Evolutionary conservation across 2,329 filamentous ascomycete genomes (phyloP).

Genomic region (Neofusicoccum parvum): DNA sequence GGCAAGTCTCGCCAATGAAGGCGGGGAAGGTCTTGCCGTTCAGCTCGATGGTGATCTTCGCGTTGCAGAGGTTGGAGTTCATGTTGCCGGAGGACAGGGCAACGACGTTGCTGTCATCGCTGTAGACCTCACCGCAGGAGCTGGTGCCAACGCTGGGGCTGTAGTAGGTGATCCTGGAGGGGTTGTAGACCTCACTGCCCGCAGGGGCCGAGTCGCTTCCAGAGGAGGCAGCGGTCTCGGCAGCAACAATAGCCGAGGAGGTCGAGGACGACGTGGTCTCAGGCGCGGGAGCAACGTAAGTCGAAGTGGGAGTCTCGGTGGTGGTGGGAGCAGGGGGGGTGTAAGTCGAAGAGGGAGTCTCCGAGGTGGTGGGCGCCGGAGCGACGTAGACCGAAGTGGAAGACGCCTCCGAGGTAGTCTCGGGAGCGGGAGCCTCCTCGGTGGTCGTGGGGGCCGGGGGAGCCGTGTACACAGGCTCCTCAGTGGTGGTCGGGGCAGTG

Average conservation of each 20-base stretch:
- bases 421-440: slow-evolving; percentile 17
- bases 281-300: slow-evolving; percentile 13
- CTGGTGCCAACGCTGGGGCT: slow-evolving; percentile 32
- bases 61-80: slow-evolving; percentile 39
- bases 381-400: slow-evolving; percentile 24
- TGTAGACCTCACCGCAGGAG: slow-evolving; percentile 34
- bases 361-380: slow-evolving; percentile 23
- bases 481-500: neutral
- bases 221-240: neutral
- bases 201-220: slow-evolving; percentile 3
- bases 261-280: slow-evolving; percentile 1
- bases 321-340: slow-evolving; percentile 15
- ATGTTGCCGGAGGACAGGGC: slow-evolving; percentile 33
- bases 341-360: slow-evolving; percentile 15
- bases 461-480: neutral
- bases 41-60: slow-evolving; percentile 36
- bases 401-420: neutral
- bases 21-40: slow-evolving; percentile 32
- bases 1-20: slow-evolving; percentile 38
- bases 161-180: slow-evolving; percentile 35
- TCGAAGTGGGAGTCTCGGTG: slow-evolving; percentile 13
- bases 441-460: neutral
- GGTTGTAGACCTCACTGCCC: neutral
- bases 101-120: slow-evolving; percentile 30
- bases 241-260: slow-evolving; percentile 7